Evolutionary conservation across 73 alveolate genomes (phyloP).

Genomic region (Breviolum minutum): DNA sequence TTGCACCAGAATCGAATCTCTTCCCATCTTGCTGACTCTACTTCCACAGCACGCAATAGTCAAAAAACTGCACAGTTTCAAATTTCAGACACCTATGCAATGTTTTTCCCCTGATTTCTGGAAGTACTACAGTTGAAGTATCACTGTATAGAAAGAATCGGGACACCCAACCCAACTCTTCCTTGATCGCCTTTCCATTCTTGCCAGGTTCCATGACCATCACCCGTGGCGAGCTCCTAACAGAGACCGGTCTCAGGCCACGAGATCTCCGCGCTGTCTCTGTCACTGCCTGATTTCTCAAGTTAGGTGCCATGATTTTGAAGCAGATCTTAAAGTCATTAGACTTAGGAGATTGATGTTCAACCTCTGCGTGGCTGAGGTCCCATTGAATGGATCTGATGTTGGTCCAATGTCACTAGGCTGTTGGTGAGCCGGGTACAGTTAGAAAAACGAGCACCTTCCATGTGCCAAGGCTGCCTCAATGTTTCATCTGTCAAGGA

Average conservation of each 20-base stretch:
- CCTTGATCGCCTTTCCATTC: neutral
- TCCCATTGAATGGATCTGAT: slow-evolving; percentile 36
- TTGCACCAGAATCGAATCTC: neutral
- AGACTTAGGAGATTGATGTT: no score
- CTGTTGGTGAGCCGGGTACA: neutral
- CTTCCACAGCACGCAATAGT: neutral
- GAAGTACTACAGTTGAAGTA: no score
- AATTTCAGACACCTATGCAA: neutral
- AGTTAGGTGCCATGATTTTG: neutral
- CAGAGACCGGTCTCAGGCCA: slow-evolving; percentile 68
- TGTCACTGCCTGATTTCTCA: neutral
- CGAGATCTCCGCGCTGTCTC: slow-evolving; percentile 74
- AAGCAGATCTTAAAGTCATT: neutral
- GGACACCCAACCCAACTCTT: no score
- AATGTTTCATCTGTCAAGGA: no score
- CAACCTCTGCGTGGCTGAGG: neutral
- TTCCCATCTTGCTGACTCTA: no score
- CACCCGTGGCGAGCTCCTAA: slow-evolving; percentile 66
- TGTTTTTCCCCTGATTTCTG: no score
- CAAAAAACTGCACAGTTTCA: neutral
- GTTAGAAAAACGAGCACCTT: no score
- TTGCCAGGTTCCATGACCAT: slow-evolving; percentile 69
- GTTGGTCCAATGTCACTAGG: slow-evolving; percentile 30
- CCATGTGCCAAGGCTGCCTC: no score
- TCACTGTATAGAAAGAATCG: neutral